Percentiles rank a stretch among this genome's conserved stretches.
Conservation (phyloP, 2,329 filamentous ascomycete species). For the Hypomyces perniciosus region DNA sequence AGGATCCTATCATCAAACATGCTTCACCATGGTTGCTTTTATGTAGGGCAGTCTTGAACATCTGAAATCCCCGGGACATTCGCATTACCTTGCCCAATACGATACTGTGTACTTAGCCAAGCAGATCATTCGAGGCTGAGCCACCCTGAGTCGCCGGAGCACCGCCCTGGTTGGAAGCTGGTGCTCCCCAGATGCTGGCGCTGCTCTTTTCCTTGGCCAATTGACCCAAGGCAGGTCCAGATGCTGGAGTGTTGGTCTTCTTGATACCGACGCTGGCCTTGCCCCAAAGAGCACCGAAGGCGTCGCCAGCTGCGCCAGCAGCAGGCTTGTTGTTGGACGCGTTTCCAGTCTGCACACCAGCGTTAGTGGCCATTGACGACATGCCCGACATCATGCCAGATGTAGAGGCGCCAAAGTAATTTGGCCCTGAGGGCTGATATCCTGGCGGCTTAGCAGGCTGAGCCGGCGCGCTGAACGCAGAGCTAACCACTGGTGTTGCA, state of each 20-base stretch:
- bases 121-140: slow-evolving; percentile 41
- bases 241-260: slow-evolving; percentile 57
- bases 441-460: slow-evolving; percentile 51
- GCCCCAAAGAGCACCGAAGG: slow-evolving; percentile 83
- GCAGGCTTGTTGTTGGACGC: slow-evolving; percentile 45
- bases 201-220: slow-evolving; percentile 97
- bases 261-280: slow-evolving; percentile 68
- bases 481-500: slow-evolving; percentile 52
- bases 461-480: slow-evolving; percentile 47
- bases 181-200: slow-evolving; percentile 86
- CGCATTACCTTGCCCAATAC: background rate
- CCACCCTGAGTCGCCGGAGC: slow-evolving; percentile 28
- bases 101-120: slow-evolving; percentile 33
- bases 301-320: slow-evolving; percentile 64
- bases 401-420: slow-evolving; percentile 85
- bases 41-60: slow-evolving; percentile 6
- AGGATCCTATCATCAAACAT: slow-evolving; percentile 27
- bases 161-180: slow-evolving; percentile 38
- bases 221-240: slow-evolving; percentile 78
- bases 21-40: slow-evolving; percentile 15
- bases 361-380: slow-evolving; percentile 17
- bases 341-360: slow-evolving; percentile 41
- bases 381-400: slow-evolving; percentile 21
- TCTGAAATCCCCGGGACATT: background rate
- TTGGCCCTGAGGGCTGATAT: slow-evolving; percentile 75